These are phyloP conservation scores for Chloromonas sp. DNA, from an alignment of 163 green algal genomes.

Conservation along the genomic window DNA sequence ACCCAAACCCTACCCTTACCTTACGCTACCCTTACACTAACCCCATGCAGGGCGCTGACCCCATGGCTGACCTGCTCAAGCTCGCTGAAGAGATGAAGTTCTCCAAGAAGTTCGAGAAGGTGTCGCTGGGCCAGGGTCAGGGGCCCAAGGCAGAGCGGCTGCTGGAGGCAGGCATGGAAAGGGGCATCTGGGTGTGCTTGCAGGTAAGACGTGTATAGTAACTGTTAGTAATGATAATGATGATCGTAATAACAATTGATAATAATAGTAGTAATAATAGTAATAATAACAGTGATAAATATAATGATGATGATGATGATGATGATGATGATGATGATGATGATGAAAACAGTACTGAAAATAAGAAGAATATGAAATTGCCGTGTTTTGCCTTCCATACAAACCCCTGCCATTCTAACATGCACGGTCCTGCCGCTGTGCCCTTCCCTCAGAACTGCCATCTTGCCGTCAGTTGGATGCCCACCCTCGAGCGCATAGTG, in stretches of 20 bases:
- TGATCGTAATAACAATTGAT: conserved; percentile 1
- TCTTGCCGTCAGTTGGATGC: conserved; percentile 70
- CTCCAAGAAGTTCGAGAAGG: conserved; percentile 74
- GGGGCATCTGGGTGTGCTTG: conserved; percentile 70
- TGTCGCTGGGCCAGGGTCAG: conserved; percentile 76
- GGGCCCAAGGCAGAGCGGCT: conserved; percentile 70
- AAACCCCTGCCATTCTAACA: too few species aligned
- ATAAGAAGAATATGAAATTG: too few species aligned
- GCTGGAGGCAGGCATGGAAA: conserved; percentile 61
- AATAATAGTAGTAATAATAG: too few species aligned
- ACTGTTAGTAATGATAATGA: not conserved
- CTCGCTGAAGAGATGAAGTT: conserved; percentile 73
- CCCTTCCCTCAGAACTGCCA: conserved; percentile 61
- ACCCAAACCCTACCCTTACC: too few species aligned
- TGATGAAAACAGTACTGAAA: not conserved
- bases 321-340: conserved; percentile 9
- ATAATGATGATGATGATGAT: conserved; percentile 6
- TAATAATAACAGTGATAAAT: not conserved
- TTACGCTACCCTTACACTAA: too few species aligned
- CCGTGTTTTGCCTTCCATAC: too few species aligned
- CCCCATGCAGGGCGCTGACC: conserved; percentile 44
- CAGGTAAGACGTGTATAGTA: conserved; percentile 8
- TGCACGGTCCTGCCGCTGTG: too few species aligned
- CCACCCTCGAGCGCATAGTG: conserved; percentile 73
- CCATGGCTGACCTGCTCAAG: conserved; percentile 76